Conservation (phyloP, 116 monocot genomes). For the Iris pallida region DNA sequence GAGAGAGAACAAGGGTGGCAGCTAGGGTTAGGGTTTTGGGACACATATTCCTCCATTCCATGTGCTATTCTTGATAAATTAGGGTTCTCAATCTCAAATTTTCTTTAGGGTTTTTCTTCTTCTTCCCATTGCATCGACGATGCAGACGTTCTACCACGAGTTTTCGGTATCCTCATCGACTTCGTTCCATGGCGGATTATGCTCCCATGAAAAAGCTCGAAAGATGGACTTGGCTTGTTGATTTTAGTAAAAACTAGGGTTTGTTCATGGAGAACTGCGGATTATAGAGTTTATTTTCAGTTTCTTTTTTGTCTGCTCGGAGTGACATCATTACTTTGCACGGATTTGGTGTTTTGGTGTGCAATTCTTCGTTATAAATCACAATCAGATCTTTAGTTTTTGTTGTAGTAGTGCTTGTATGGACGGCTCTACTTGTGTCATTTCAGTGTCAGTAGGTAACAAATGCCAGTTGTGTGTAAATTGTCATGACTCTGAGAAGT, state of each 20-base stretch:
- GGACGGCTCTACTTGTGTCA: background rate
- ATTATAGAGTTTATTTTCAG: background rate
- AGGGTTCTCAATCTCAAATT: slow-evolving; percentile 5
- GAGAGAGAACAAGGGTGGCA: too few relatives aligned
- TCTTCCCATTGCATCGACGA: slow-evolving; percentile 29
- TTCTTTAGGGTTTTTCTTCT: slow-evolving; percentile 2
- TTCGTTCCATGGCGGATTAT: slow-evolving; percentile 39
- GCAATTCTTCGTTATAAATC: too few relatives aligned
- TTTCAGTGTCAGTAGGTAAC: background rate
- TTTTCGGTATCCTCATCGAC: slow-evolving; percentile 30
- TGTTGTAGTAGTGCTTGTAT: background rate
- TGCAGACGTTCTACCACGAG: slow-evolving; percentile 58
- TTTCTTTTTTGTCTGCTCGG: background rate
- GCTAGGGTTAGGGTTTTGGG: too few relatives aligned
- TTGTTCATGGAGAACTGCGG: background rate
- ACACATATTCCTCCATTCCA: too few relatives aligned
- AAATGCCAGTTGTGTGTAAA: background rate
- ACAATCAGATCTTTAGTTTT: background rate
- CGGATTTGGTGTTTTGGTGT: background rate
- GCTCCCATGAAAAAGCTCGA: slow-evolving; percentile 76
- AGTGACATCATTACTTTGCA: background rate
- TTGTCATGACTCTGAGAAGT: background rate
- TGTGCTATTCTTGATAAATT: background rate
- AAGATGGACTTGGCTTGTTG: slow-evolving; percentile 73
- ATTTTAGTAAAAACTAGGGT: slow-evolving; percentile 37